These are phyloP conservation scores for Dendrobium catenatum DNA, from an alignment of 106 monocot species.

Conservation along the genomic window DNA sequence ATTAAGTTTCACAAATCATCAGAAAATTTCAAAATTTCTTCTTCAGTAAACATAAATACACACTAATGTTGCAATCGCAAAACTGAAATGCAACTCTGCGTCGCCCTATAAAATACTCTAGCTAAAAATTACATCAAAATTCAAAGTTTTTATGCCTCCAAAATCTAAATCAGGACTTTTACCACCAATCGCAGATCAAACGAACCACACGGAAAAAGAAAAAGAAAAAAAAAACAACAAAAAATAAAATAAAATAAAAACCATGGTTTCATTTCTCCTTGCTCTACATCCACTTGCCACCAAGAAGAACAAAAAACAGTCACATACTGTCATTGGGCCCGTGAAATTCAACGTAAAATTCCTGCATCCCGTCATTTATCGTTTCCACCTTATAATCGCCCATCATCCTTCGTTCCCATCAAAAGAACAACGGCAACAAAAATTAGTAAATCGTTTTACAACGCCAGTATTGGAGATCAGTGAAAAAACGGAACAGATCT, in stretches of 20 bases:
- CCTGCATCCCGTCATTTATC: conserved; percentile 81
- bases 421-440: conserved; percentile 1
- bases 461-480: background rate
- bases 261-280: conserved; percentile 1
- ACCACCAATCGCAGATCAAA: background rate
- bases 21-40: background rate
- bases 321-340: conserved; percentile 64
- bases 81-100: background rate
- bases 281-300: conserved; percentile 7
- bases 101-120: background rate
- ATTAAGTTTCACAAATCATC: background rate
- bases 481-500: background rate
- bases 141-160: background rate
- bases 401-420: conserved; percentile 57
- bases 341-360: conserved; percentile 73
- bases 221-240: background rate
- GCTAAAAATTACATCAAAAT: background rate
- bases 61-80: background rate
- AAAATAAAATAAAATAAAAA: background rate
- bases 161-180: background rate
- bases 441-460: conserved; percentile 6
- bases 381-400: conserved; percentile 91
- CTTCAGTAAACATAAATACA: background rate
- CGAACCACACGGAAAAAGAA: background rate
- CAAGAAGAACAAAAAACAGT: background rate